These are phyloP conservation scores for Diphasiastrum complanatum DNA, from an alignment of 83 land plant species.

Conservation along the genomic window DNA sequence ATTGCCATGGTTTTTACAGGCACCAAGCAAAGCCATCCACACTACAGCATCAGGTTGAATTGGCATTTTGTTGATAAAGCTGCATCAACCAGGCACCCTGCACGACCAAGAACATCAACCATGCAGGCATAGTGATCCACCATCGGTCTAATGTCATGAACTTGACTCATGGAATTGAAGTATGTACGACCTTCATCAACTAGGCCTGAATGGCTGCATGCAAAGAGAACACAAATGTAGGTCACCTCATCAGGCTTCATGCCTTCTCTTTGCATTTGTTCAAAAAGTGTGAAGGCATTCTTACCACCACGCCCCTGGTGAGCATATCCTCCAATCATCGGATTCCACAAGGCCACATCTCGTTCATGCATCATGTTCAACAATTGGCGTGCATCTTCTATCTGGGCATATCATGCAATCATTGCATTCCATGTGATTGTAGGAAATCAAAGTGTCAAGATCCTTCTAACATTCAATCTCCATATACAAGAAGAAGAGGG, in stretches of 20 bases:
- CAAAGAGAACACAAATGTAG: slow-evolving; percentile 31
- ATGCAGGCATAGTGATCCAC: slow-evolving; percentile 43
- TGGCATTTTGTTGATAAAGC: slow-evolving; percentile 20
- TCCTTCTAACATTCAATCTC: too few relatives aligned
- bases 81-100: slow-evolving; percentile 37
- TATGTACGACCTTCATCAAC: slow-evolving; percentile 30
- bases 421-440: slow-evolving; percentile 16
- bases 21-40: slow-evolving; percentile 32
- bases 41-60: slow-evolving; percentile 14
- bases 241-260: slow-evolving; percentile 32
- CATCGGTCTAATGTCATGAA: slow-evolving; percentile 11
- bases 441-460: too few relatives aligned
- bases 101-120: slow-evolving; percentile 30
- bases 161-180: slow-evolving; percentile 28
- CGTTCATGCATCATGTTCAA: slow-evolving; percentile 19
- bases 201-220: slow-evolving; percentile 47
- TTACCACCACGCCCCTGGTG: slow-evolving; percentile 34
- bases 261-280: slow-evolving; percentile 25
- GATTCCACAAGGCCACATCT: slow-evolving; percentile 35
- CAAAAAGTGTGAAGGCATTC: slow-evolving; percentile 29
- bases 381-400: slow-evolving; percentile 18
- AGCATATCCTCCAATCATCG: slow-evolving; percentile 40
- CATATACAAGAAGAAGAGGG: too few relatives aligned
- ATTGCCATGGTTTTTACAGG: slow-evolving; percentile 31
- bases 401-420: slow-evolving; percentile 4